phyloP scores from a whole-genome alignment of 768 basidiomycete species.

The Cystobasidium tubakii region DNA sequence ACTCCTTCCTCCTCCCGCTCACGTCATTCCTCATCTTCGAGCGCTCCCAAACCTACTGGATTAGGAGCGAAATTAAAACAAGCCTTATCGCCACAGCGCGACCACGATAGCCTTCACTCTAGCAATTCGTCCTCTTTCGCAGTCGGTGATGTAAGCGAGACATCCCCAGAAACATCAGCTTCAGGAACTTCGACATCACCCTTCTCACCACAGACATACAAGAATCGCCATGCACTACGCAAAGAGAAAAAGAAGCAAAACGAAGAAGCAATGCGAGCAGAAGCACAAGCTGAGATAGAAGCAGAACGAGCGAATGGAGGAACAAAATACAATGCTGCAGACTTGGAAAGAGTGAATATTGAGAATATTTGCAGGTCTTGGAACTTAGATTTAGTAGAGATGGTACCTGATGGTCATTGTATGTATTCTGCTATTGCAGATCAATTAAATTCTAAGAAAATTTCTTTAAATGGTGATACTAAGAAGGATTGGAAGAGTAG shows the following conservation, averaged over 20 bases:
- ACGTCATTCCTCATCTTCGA: not conserved
- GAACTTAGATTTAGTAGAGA: conserved; percentile 27
- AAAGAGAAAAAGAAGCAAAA: conserved; percentile 26
- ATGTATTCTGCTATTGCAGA: conserved; percentile 31
- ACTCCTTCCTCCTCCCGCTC: not conserved
- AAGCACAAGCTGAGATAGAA: conserved; percentile 31
- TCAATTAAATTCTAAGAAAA: conserved; percentile 11
- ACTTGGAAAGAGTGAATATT: not conserved
- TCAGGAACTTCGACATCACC: not conserved
- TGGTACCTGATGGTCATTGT: conserved; percentile 35
- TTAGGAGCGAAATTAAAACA: conserved; percentile 24
- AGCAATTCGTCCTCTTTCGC: not conserved
- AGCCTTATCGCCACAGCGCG: conserved; percentile 1
- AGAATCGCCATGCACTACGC: conserved; percentile 24
- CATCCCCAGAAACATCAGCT: too few relatives aligned
- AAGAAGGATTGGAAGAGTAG: not conserved
- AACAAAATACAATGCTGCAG: conserved; percentile 13
- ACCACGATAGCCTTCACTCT: not conserved
- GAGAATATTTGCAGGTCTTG: not conserved
- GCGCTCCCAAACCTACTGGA: conserved; percentile 7
- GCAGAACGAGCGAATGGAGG: conserved; percentile 6
- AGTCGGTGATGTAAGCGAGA: too few relatives aligned
- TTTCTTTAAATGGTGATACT: not conserved
- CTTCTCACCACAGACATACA: not conserved
- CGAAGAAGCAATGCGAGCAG: conserved; percentile 27